phyloP scores from a whole-genome alignment of 1,139 yeast species.

The Candida anutae region DNA sequence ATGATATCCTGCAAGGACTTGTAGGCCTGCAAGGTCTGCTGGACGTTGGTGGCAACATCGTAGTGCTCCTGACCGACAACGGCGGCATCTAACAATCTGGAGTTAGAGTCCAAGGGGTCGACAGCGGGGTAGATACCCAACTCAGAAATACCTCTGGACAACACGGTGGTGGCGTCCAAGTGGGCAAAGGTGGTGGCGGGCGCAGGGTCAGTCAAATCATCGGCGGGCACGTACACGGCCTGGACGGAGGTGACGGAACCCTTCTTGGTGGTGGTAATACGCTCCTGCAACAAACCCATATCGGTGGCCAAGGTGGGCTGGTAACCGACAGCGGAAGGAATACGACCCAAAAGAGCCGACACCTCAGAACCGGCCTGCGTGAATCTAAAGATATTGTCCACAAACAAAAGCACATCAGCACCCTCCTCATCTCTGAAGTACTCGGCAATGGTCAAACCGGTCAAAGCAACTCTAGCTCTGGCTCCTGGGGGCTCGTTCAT shows the following conservation, averaged over 20 bases:
- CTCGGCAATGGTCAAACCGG: conserved; percentile 99
- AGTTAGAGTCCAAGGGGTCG: conserved; percentile 99
- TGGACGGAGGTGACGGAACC: conserved; percentile 99
- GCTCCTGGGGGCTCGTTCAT: conserved; percentile 99
- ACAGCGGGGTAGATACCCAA: conserved; percentile 99
- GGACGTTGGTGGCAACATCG: conserved; percentile 89
- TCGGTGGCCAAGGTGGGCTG: conserved; percentile 99
- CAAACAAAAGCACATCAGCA: conserved; percentile 98
- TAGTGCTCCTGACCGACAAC: conserved; percentile 99
- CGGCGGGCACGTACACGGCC: conserved; percentile 99
- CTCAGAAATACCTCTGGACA: conserved; percentile 99
- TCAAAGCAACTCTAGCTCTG: conserved; percentile 99
- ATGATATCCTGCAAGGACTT: conserved; percentile 99
- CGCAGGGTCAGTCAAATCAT: conserved; percentile 99
- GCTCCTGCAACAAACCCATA: conserved; percentile 99
- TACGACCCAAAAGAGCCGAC: conserved; percentile 99
- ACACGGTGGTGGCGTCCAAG: conserved; percentile 99
- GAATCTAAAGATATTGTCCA: conserved; percentile 99
- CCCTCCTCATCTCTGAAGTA: conserved; percentile 99
- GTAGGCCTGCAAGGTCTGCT: conserved; percentile 98
- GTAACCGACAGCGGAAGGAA: conserved; percentile 99
- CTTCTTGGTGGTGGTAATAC: conserved; percentile 98
- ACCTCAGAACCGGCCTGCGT: conserved; percentile 99
- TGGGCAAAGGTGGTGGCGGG: conserved; percentile 99
- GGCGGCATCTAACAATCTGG: conserved; percentile 94